A percentile compares a stretch with the other conserved stretches of the same genome.
Evolutionary conservation across 1,284 basidiomycete species (phyloP).

Genomic region (Ustilago crameri): DNA sequence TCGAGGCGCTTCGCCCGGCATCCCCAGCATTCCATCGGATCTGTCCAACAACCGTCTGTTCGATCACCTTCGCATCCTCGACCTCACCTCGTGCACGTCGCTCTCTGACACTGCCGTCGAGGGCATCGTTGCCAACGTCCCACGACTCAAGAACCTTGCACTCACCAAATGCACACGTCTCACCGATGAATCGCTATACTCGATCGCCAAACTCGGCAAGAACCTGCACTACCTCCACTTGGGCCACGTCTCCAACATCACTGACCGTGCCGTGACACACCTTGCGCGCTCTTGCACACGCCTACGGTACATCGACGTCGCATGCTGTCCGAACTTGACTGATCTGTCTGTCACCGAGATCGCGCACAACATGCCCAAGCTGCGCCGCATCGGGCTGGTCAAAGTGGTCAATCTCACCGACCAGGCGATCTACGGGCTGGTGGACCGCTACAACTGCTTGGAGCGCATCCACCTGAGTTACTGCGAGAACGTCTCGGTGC

Average conservation of each 20-base stretch:
- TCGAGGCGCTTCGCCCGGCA: constrained; percentile 45
- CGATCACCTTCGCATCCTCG: constrained; percentile 65
- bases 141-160: constrained; percentile 89
- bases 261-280: constrained; percentile 85
- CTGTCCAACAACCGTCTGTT: constrained; percentile 51
- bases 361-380: constrained; percentile 82
- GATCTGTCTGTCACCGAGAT: constrained; percentile 95
- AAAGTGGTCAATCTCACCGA: constrained; percentile 91
- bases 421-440: constrained; percentile 87
- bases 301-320: constrained; percentile 95
- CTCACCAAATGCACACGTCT: constrained; percentile 88
- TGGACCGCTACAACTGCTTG: constrained; percentile 76
- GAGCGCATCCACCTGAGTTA: constrained; percentile 97
- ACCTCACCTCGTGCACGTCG: constrained; percentile 80
- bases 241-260: constrained; percentile 86
- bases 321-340: constrained; percentile 90
- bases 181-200: constrained; percentile 86
- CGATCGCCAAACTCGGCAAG: constrained; percentile 86
- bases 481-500: constrained; percentile 92
- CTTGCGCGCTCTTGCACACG: constrained; percentile 89
- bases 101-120: constrained; percentile 90
- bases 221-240: constrained; percentile 95
- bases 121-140: constrained; percentile 86
- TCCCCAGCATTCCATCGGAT: constrained; percentile 16
- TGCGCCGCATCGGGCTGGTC: constrained; percentile 93